Evolutionary conservation across 2,329 filamentous ascomycete species (phyloP).

Genomic region (Neophaeococcomyces mojaviensis): DNA sequence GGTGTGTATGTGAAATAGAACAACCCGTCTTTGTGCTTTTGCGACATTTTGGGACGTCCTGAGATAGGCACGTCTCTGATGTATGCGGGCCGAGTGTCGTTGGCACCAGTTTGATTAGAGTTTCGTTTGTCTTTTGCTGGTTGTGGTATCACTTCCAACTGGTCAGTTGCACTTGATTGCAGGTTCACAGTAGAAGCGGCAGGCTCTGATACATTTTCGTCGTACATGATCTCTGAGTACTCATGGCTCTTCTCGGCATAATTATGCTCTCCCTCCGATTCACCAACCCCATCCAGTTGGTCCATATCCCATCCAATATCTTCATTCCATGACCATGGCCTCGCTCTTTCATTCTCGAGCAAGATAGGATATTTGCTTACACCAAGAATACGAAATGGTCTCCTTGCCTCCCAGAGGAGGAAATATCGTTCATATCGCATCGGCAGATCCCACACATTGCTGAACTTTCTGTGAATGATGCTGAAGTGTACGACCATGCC

Average conservation of each 20-base stretch:
- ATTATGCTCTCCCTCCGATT: slow-evolving; percentile 3
- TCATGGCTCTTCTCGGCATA: slow-evolving; percentile 1
- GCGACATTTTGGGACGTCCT: too few relatives aligned
- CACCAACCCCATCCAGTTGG: neutral
- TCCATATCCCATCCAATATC: slow-evolving; percentile 18
- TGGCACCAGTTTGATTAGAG: slow-evolving; percentile 6
- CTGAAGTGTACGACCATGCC: slow-evolving; percentile 28
- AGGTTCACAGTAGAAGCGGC: too few relatives aligned
- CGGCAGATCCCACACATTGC: slow-evolving; percentile 29
- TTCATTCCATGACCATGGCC: slow-evolving; percentile 29
- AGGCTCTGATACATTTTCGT: too few relatives aligned
- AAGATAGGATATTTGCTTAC: slow-evolving; percentile 30
- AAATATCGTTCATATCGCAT: slow-evolving; percentile 34
- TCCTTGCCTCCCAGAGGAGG: slow-evolving; percentile 30
- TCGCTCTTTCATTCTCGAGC: slow-evolving; percentile 31
- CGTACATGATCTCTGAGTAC: neutral
- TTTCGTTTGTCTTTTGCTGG: too few relatives aligned
- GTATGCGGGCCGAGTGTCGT: slow-evolving; percentile 1
- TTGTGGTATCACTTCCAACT: neutral
- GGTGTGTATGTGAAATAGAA: slow-evolving; percentile 35
- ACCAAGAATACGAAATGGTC: slow-evolving; percentile 31
- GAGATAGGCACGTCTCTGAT: too few relatives aligned
- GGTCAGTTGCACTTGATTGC: neutral
- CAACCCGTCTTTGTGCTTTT: slow-evolving; percentile 8
- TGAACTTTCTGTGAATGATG: slow-evolving; percentile 32